These are phyloP conservation scores for Phytophthora capsici DNA, from an alignment of 352 stramenopile genomes.

Conservation along the genomic window DNA sequence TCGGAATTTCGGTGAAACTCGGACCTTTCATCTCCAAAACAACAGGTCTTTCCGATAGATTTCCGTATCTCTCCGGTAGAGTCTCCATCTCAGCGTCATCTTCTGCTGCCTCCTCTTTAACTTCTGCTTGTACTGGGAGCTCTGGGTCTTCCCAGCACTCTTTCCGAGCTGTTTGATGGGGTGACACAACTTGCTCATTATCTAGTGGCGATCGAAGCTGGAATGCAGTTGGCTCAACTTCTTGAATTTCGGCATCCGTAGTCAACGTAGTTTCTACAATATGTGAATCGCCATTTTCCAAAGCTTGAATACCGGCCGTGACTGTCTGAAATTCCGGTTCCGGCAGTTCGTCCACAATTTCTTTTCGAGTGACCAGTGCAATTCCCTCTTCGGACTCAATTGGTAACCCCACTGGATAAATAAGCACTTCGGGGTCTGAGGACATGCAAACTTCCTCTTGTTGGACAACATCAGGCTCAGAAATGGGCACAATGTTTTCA, in stretches of 20 bases:
- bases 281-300: too few species aligned
- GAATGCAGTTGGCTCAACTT: not conserved
- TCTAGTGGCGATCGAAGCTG: not conserved
- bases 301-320: not conserved
- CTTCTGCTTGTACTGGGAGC: not conserved
- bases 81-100: too few species aligned
- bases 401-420: slow-evolving; percentile 8
- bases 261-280: not conserved
- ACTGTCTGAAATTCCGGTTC: not conserved
- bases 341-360: not conserved
- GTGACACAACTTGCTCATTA: not conserved
- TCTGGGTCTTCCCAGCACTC: slow-evolving; percentile 27
- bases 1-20: too few species aligned
- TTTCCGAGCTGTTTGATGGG: slow-evolving; percentile 3
- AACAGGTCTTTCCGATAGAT: too few species aligned
- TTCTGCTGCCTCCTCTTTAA: not conserved
- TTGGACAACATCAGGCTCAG: not conserved
- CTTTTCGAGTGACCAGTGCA: not conserved
- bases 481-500: not conserved
- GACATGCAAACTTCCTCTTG: slow-evolving; percentile 3
- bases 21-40: too few species aligned
- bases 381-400: not conserved
- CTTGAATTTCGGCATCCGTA: not conserved
- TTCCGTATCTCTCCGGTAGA: too few species aligned
- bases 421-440: slow-evolving; percentile 25